Percentiles rank a stretch among this genome's conserved stretches.
These are phyloP conservation scores for Penicillium samsonianum DNA, from an alignment of 495 filamentous ascomycete genomes.

Conservation along the genomic window DNA sequence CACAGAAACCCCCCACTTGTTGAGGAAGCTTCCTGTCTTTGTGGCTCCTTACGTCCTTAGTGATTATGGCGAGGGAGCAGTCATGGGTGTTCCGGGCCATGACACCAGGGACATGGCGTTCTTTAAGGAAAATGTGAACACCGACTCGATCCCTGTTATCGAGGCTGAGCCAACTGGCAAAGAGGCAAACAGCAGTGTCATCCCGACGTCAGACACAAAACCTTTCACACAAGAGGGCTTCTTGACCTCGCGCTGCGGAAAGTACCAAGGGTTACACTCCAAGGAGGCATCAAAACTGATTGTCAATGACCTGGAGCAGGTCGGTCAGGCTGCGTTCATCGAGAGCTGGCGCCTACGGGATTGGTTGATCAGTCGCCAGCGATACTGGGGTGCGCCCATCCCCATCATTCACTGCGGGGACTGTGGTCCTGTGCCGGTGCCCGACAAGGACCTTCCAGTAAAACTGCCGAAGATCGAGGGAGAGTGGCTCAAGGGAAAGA, in stretches of 20 bases:
- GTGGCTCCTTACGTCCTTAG: constrained; percentile 84
- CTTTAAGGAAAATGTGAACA: constrained; percentile 68
- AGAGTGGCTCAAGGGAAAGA: constrained; percentile 66
- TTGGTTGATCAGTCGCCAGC: constrained; percentile 85
- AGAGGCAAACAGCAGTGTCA: constrained; percentile 36
- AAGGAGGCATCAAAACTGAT: constrained; percentile 62
- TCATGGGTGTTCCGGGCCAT: constrained; percentile 91
- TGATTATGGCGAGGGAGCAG: constrained; percentile 83
- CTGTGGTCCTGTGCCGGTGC: constrained; percentile 80
- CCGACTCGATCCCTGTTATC: constrained; percentile 50
- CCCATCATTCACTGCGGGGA: constrained; percentile 80
- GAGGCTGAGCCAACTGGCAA: constrained; percentile 39
- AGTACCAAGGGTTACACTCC: constrained; percentile 58
- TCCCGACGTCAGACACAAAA: constrained; percentile 39
- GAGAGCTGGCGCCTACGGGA: constrained; percentile 79
- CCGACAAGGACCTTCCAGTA: constrained; percentile 73
- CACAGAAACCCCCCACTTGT: constrained; percentile 49
- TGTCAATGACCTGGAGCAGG: constrained; percentile 52
- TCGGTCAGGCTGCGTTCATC: constrained; percentile 54
- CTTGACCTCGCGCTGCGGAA: constrained; percentile 45
- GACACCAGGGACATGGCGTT: constrained; percentile 76
- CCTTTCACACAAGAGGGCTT: constrained; percentile 50
- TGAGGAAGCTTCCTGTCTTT: constrained; percentile 68
- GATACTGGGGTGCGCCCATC: constrained; percentile 90
- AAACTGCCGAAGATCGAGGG: constrained; percentile 67